Conservation (phyloP, 2,329 filamentous ascomycete species). For the Diaporthe humulicola region DNA sequence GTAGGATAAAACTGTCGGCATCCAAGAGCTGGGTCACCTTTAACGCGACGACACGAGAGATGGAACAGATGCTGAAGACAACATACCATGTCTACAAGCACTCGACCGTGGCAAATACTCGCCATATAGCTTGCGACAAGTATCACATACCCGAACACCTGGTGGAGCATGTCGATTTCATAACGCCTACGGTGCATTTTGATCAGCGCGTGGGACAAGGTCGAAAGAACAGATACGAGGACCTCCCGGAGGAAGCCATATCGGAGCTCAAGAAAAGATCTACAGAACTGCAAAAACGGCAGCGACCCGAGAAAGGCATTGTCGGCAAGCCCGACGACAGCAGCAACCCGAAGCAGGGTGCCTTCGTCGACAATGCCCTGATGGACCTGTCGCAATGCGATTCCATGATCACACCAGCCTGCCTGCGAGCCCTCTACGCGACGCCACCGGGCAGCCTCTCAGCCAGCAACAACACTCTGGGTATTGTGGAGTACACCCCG, state of each 20-base stretch:
- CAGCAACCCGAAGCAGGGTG: slow-evolving; percentile 50
- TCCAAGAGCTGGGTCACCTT: slow-evolving; percentile 68
- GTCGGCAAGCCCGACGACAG: slow-evolving; percentile 45
- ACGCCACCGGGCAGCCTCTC: slow-evolving; percentile 55
- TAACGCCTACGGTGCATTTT: slow-evolving; percentile 56
- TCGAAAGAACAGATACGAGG: slow-evolving; percentile 43
- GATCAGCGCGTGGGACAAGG: slow-evolving; percentile 49
- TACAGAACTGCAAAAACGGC: slow-evolving; percentile 39
- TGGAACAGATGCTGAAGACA: slow-evolving; percentile 65
- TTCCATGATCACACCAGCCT: slow-evolving; percentile 68
- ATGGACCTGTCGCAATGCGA: slow-evolving; percentile 59
- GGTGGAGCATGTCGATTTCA: slow-evolving; percentile 55
- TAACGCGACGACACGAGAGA: slow-evolving; percentile 65
- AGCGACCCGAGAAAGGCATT: slow-evolving; percentile 45
- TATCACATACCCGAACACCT: slow-evolving; percentile 56
- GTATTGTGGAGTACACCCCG: slow-evolving; percentile 67
- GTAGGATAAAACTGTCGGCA: slow-evolving; percentile 62
- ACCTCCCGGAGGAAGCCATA: slow-evolving; percentile 43
- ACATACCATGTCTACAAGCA: slow-evolving; percentile 66
- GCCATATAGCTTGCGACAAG: slow-evolving; percentile 56
- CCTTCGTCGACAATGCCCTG: slow-evolving; percentile 47
- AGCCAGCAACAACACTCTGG: slow-evolving; percentile 60
- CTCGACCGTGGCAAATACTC: slow-evolving; percentile 46
- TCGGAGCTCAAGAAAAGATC: slow-evolving; percentile 46
- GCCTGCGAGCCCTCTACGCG: slow-evolving; percentile 63